Evolutionary conservation across 768 basidiomycete genomes (phyloP).

Genomic region (Leccinum ochraceum): DNA sequence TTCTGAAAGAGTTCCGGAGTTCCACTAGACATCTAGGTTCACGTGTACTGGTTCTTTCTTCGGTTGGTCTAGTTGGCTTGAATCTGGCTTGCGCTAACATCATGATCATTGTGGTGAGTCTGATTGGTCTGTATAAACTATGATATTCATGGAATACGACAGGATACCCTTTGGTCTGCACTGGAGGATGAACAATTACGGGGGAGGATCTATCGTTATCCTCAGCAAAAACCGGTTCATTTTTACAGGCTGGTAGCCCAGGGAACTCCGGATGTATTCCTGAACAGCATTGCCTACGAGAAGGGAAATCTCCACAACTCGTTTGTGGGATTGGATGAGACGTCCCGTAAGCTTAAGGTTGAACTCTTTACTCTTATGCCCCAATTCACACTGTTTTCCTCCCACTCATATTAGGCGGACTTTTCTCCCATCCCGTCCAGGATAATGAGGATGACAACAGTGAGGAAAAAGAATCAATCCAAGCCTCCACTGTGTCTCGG

Average conservation of each 20-base stretch:
- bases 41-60: not conserved
- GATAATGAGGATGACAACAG: no score
- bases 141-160: not conserved
- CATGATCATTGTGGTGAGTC: not conserved
- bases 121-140: not conserved
- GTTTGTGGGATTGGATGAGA: not conserved
- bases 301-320: not conserved
- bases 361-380: no score
- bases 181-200: not conserved
- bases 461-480: no score
- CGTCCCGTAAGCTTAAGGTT: not conserved
- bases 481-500: no score
- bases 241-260: not conserved
- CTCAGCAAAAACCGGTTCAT: not conserved
- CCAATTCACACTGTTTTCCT: not conserved
- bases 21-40: not conserved
- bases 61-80: not conserved
- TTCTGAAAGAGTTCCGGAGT: not conserved
- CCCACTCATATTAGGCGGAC: not conserved
- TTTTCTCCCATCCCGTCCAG: not conserved
- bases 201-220: not conserved
- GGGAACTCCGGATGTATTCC: not conserved
- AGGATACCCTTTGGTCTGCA: not conserved
- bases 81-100: constrained; percentile 1
- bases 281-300: not conserved